Base-by-base conservation (phyloP, 2,329 filamentous ascomycete species). In the Venturia effusa region DNA sequence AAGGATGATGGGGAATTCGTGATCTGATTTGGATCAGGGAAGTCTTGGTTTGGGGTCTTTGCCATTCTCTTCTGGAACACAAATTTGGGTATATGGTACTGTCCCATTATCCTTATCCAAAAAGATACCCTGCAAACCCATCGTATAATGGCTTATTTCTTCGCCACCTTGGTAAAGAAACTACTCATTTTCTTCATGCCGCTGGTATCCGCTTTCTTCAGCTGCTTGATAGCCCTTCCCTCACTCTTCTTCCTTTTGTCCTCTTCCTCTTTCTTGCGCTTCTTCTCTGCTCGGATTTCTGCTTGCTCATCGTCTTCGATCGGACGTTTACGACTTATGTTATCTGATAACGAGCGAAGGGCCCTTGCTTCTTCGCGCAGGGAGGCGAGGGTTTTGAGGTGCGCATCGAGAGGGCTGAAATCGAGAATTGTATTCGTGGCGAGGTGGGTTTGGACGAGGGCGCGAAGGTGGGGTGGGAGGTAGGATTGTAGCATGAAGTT, bases 101-200 rank as follows among this genome's bases (percentile, higher is more conserved):
- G 8, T 27, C 22, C 22, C 27, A 27, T 51, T 24, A 27, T 8
- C 15, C 45, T 22, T n/a, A 15, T 15, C 45, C 10, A 27, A 27
- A 22, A 15, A 15, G 8, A 39, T 10, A 39, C 15, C 37, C 8
- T 39, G 2, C 37, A 39, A 39, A 39, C 37, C 11, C 10, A 22
- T 57, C 4, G 15, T 13, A 17, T 30, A 34, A 19, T 10, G 2
- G 4, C 15, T 57, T 30, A 60, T 17, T 63, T 63, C 61, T 63
- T 63, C 34, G 62, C 51, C 3, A 45, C 57, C 40, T 64, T 64
- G 19, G 62, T 95, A 75, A 99, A 99, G 77, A 99, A 99, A 66
- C 87, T 84, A 72, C 90, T 96, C 83, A 99, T 84, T 80, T 97
- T 99, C 82, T 89, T 94, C 94, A 99, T 99, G 1, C 94, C 94